Base-by-base conservation (phyloP, 2,329 filamentous ascomycete genomes). In the Kalmusia sp. region DNA sequence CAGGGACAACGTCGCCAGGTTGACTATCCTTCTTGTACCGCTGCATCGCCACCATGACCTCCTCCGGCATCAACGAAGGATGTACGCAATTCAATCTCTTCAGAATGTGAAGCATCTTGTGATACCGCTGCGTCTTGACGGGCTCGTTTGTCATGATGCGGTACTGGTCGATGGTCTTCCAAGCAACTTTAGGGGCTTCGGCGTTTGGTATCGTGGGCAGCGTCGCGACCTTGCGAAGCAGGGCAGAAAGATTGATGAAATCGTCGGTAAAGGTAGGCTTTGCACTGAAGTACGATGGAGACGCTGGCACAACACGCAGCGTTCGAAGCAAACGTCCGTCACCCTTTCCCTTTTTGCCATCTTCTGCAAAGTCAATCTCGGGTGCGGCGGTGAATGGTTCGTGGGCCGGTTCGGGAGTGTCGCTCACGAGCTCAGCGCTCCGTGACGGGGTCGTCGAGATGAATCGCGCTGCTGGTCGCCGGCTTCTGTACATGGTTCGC, bases 211-310 rank as follows among this genome's bases (percentile, higher is more conserved):
- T 78, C 3, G 80, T 84, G 6, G 95, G 95, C 12, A 98, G 83
- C 22, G 86, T 81, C 51, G 86, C 82, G 72, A 95, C 89, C 74
- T 86, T 88, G 48, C 86, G 85, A 51, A 90, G 77, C 21, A 98
- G 82, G 9, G 84, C 81, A 64, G 91, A 85, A 41, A 99, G 82
- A 39, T 81, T 79, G 61, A 98, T 84, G 64, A 90, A 85, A 67
- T 90, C 85, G 77, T 99, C 95, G 76, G 89, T 95, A 80, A 96
- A 97, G 49, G 84, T 82, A 1, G 93, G 90, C 56, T 88, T 88
- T 47, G 89, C 89, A 47, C 92, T 93, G 80, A 98, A 99, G 78
- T 99, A 99, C n/a, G 93, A 95, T 2, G 91, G 88, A 30, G 93
- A 96, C 22, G 84, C 83, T 17, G 95, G 95, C 30, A 97, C 80